Evolutionary conservation across 1,284 basidiomycete genomes (phyloP).

Genomic region (Tylopilus orsonianus): DNA sequence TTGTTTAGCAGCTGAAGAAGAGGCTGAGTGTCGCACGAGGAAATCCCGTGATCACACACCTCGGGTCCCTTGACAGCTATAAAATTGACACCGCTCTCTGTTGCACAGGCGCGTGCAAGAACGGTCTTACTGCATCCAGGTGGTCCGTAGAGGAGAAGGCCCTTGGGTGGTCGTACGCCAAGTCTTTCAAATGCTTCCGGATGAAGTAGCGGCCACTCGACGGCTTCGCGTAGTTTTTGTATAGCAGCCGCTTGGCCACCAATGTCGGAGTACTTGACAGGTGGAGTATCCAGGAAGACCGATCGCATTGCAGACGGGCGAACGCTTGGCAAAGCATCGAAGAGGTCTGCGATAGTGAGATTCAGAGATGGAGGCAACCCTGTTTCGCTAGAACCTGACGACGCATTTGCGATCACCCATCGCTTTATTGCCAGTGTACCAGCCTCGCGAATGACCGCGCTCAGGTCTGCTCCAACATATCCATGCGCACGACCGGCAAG

Average conservation of each 20-base stretch:
- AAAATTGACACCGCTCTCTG: conserved; percentile 95
- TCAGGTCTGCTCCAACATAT: conserved; percentile 96
- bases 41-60: conserved; percentile 41
- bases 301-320: conserved; percentile 95
- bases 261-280: conserved; percentile 85
- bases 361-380: conserved; percentile 36
- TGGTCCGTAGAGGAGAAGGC: conserved; percentile 93
- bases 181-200: conserved; percentile 83
- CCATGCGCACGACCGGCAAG: conserved; percentile 88
- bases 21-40: conserved; percentile 3
- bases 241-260: conserved; percentile 84
- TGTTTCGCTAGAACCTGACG: conserved; percentile 6
- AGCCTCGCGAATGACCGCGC: conserved; percentile 90
- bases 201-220: conserved; percentile 94
- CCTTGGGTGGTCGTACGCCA: conserved; percentile 87
- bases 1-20: conserved; percentile 82
- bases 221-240: conserved; percentile 80
- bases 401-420: conserved; percentile 49
- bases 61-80: conserved; percentile 98
- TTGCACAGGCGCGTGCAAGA: conserved; percentile 91
- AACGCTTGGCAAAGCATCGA: conserved; percentile 71
- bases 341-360: conserved; percentile 67
- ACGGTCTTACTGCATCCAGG: conserved; percentile 98
- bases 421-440: conserved; percentile 90
- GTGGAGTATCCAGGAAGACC: conserved; percentile 84